Base-by-base conservation (phyloP, 257 asterid species). In the Capsicum pubescens region DNA sequence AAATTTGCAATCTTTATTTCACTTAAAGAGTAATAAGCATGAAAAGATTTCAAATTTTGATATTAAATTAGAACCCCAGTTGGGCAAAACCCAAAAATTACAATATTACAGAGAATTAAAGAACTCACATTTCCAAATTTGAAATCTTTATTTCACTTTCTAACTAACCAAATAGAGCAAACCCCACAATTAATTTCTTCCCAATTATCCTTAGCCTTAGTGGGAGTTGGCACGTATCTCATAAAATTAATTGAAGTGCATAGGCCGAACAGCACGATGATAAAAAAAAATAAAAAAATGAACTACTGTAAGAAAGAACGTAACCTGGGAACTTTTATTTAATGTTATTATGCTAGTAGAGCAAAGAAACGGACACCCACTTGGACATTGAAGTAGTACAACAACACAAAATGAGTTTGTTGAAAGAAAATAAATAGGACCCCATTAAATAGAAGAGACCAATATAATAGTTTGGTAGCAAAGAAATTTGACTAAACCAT, bases 381-480 rank as follows among this genome's bases (percentile, higher is more conserved):
- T 82, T 85, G 50, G 80, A 79, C 87, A 66, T 83, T 83, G 81
- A 89, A 81, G 86, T 79, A 72, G 84, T 90, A 84, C 88, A 91
- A 84, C 88, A 91, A 90, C 68, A 82, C 52, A 52, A 86, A 77
- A 85, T 82, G 90, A 82, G 72, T 87, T 82, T 87, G 88, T 54
- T 55, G 66, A 72, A 77, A 81, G 70, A 63, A 8, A 63, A 86
- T 79, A 84, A 87, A 74, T 81, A 64, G 87, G 55, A 19, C 85
- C 71, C 26, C 32, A 59, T 69, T 76, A 14, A 84, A 46, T 46
- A 56, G 50, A 58, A 19, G 57, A 80, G 68, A 74, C 82, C 63
- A 84, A 70, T 32, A 44, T 36, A 63, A 44, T 36, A 63, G 56
- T 19, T 84, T 57, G 82, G 66, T 56, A 7, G 5, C 52, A 84